These are phyloP conservation scores for Thraustochytrium striatum DNA, from an alignment of 352 stramenopile genomes.

Conservation along the genomic window DNA sequence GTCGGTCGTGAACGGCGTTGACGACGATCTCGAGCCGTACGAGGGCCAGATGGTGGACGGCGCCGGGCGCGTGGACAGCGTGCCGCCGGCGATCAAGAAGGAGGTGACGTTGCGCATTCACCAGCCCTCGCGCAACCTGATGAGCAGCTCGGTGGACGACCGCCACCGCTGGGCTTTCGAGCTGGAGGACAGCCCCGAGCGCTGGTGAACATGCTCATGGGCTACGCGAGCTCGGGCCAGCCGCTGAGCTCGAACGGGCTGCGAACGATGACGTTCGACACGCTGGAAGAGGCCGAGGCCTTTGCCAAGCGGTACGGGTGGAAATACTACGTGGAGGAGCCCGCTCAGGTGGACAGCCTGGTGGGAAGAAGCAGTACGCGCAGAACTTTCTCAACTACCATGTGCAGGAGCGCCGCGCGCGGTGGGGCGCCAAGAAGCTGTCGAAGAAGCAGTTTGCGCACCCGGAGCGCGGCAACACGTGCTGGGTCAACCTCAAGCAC, in stretches of 20 bases:
- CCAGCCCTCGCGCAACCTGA: too few relatives aligned
- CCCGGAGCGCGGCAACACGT: constrained; percentile 27
- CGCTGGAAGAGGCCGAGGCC: constrained; percentile 17
- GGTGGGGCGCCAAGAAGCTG: constrained; percentile 4
- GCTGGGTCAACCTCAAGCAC: constrained; percentile 49
- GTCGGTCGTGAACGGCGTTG: too few relatives aligned
- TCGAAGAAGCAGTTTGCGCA: constrained; percentile 41
- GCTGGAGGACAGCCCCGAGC: too few relatives aligned
- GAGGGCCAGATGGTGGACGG: too few relatives aligned
- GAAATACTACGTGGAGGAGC: constrained; percentile 31
- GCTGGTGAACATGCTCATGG: constrained; percentile 46
- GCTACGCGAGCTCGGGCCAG: constrained; percentile 24
- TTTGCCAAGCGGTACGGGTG: constrained; percentile 38
- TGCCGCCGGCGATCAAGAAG: too few relatives aligned
- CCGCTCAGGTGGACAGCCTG: background rate
- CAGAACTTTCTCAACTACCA: constrained; percentile 50
- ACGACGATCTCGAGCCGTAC: too few relatives aligned
- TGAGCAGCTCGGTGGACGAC: too few relatives aligned
- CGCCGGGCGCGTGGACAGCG: too few relatives aligned
- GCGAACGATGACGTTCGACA: constrained; percentile 36
- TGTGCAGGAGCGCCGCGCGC: constrained; percentile 10
- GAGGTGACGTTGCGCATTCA: too few relatives aligned
- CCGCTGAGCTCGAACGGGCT: constrained; percentile 19
- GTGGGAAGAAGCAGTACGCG: constrained; percentile 48
- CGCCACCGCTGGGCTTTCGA: too few relatives aligned